phyloP scores from a whole-genome alignment of 2,329 filamentous ascomycete species.

The Phyllosticta capitalensis region DNA sequence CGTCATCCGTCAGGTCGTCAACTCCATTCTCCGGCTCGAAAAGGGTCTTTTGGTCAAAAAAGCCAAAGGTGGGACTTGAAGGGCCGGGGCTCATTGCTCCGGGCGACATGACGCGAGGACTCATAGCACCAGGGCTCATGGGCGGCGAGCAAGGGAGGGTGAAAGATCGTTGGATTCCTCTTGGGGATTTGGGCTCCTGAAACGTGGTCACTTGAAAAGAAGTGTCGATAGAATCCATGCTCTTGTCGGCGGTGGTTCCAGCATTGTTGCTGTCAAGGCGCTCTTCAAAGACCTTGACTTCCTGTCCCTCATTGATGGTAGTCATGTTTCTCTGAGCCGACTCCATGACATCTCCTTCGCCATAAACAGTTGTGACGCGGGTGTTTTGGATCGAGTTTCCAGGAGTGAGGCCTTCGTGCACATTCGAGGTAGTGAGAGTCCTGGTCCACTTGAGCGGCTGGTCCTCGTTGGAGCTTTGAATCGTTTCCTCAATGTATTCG shows the following conservation, averaged over 20 bases:
- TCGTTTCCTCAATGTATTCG: background rate
- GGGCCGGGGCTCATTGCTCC: background rate
- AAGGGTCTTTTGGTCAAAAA: background rate
- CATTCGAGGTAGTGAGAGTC: background rate
- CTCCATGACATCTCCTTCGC: background rate
- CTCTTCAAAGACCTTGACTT: slow-evolving; percentile 15
- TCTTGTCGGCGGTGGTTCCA: background rate
- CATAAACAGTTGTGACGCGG: background rate
- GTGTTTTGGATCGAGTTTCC: background rate
- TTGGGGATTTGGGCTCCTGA: background rate
- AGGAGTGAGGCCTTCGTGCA: background rate
- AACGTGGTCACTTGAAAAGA: background rate
- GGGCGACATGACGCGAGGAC: background rate
- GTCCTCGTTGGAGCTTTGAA: background rate
- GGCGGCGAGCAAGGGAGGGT: background rate
- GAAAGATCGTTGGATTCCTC: background rate
- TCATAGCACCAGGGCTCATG: background rate
- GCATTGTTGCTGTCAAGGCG: slow-evolving; percentile 9
- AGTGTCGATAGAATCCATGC: background rate
- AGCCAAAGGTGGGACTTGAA: background rate
- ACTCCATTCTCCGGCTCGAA: background rate
- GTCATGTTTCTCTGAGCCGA: background rate
- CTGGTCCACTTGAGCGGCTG: background rate
- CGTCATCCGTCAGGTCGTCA: background rate
- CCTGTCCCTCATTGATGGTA: slow-evolving; percentile 9